Evolutionary conservation across 179 eudicot genomes (phyloP), one percentile per base, ranked within the genome.

Genomic region (Carnegiea gigantea): DNA sequence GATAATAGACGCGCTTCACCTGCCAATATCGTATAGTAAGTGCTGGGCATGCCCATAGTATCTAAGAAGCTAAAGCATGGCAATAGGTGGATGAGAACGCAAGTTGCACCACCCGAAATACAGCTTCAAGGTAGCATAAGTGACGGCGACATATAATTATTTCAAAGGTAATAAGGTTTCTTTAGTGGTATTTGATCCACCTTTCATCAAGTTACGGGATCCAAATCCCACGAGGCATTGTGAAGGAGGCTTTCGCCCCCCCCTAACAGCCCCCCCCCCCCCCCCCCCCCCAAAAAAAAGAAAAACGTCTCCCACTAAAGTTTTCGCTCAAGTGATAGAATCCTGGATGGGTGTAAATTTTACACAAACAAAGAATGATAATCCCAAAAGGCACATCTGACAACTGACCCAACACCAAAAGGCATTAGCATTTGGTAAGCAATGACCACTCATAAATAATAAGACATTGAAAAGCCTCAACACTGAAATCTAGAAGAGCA

Each of bases 1-100:
- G 99, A 86, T 96, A 94, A 82, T 96, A 93, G 78, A 96, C 99
- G 40, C 75, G 90, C 79, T 84, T 89, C 84, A 96, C 90, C 99
- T 96, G 96, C 53, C 78, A 86, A 81, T 76, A 15, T 26, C 10
- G 24, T 4, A 7, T 36, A 70, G 67, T 79, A 28, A 83, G 38
- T 10, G 53, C 18, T 4, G n/a, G 8, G 62, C n/a, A 57, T 57
- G 62, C n/a, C 15, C 33, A 75, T 20, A 73, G n/a, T 43, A 82
- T 38, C 13, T 51, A 30, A 49, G 67, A 64, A 67, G 51, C 30
- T 1, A 21, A 48, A 17, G 9, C 14, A 75, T 46, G n/a, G 33
- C 11, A 73, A 14, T 13, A 48, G 23, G 76, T 73, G 54, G 62
- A 75, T 23, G 30, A 26, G 48, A 75, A 49, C 4, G 12, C 59